Evolutionary conservation across 78 protist species (phyloP), one percentile per base, ranked within the genome.

Genomic region (Tieghemostelium lacteum): DNA sequence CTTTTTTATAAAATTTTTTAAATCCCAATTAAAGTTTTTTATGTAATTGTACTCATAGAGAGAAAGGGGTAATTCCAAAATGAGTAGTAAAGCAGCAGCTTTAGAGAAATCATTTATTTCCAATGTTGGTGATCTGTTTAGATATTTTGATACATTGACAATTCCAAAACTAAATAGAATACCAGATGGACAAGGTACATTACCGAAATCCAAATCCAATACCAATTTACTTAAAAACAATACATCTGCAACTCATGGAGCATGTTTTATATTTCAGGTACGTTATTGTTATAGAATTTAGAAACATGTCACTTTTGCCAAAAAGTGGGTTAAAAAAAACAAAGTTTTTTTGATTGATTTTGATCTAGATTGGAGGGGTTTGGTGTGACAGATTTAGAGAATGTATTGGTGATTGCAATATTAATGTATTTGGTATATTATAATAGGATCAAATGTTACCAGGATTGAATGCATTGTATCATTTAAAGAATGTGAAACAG

Each of bases 391-490:
- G n/a, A n/a, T n/a, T n/a, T n/a, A n/a, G n/a, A n/a, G n/a, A n/a
- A n/a, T n/a, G n/a, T n/a, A n/a, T n/a, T n/a, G n/a, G n/a, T n/a
- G n/a, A n/a, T n/a, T n/a, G n/a, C n/a, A n/a, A 45, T 62, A 62
- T 33, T 49, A 37, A 14, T 50, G 8, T 42, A 28, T 31, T 42
- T 20, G 1, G 1, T 58, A 8, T 45, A 29, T 7, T 45, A 63
- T 24, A n/a, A 34, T 26, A 83, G 91, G 91, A 83, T 33, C 91
- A 83, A 83, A 57, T 83, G 29, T 83, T 73, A 69, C 91, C 91
- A 58, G 66, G 91, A 42, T 57, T 80, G n/a, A 83, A 83, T 70
- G 91, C 91, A 40, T 24, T 83, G 14, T 34, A 63, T 69, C 54
- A 66, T 69, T 42, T 66, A 31, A 19, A 73, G 12, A 83, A 70